Evolutionary conservation across 176 grass and related monocot genomes (phyloP), one percentile per base, ranked within the genome.

Genomic region (Zea luxurians): DNA sequence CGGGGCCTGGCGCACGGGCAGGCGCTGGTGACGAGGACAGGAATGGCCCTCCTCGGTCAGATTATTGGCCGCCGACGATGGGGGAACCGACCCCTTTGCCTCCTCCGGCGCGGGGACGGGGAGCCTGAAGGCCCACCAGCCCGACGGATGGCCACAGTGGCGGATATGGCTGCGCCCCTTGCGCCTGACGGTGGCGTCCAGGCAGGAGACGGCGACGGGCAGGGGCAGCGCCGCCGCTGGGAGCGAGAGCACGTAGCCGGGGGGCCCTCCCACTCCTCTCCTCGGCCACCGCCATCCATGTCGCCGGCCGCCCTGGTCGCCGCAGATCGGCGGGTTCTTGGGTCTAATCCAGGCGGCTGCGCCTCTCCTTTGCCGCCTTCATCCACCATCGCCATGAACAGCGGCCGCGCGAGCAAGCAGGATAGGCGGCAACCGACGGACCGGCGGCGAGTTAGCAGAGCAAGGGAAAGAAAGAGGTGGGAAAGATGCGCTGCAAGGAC

Each of bases 151-250:
- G 15, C 80, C 35, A 35, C 83, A 76, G 37, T 83, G 66, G 75
- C 69, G 80, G 64, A 21, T 65, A 47, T 71, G 77, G 77, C 73
- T 93, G 21, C 88, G 93, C 16, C 64, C 80, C 83, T 83, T 91
- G 40, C 83, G 80, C 13, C 73, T 80, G 64, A 93, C 80, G 27
- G 63, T 73, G 64, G 50, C 67, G 37, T 83, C 73, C 11, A 81
- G 53, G 71, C 49, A 37, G 59, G 83, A 45, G 17, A 71, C 17
- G 54, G 48, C 59, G 50, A 65, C 68, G 37, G 69, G 17, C 5
- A 67, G 63, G 44, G 68, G 79, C 18, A 70, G 61, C 16, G 67
- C 37, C 10, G 61, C 68, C 65, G 74, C 58, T 3, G 74, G 54
- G 57, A 86, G 81, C 71, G 62, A 50, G 45, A 85, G 58, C 59